Conservation (phyloP, 108 stramenopile genomes). For the Cyclotella choctawhatcheeana region DNA sequence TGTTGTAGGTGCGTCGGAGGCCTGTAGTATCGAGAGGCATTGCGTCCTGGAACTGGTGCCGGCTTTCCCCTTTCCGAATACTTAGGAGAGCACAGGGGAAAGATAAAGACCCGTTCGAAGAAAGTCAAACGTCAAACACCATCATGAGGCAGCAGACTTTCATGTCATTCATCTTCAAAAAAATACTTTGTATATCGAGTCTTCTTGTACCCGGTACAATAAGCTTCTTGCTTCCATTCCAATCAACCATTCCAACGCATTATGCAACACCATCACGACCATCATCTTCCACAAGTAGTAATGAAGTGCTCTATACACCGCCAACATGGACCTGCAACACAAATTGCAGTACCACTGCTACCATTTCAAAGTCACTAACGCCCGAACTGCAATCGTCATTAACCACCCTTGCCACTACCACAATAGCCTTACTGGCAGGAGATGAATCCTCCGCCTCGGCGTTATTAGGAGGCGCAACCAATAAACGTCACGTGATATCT, state of each 20-base stretch:
- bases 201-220: background rate
- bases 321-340: slow-evolving; percentile 8
- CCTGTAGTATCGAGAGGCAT: too few species aligned
- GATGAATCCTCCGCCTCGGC: slow-evolving; percentile 48
- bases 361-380: background rate
- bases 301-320: background rate
- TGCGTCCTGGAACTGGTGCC: too few species aligned
- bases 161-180: background rate
- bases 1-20: too few species aligned
- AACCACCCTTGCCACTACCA: slow-evolving; percentile 47
- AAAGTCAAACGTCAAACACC: too few species aligned
- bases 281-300: background rate
- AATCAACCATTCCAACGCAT: background rate
- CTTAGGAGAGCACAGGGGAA: too few species aligned
- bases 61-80: too few species aligned
- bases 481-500: slow-evolving; percentile 34
- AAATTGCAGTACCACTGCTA: too few species aligned
- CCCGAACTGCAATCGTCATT: slow-evolving; percentile 47
- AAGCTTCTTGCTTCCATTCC: background rate
- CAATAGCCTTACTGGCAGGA: slow-evolving; percentile 53
- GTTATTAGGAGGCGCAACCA: slow-evolving; percentile 40
- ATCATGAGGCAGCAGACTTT: too few species aligned
- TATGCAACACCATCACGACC: background rate
- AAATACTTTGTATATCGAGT: background rate
- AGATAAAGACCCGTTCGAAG: too few species aligned